Conservation (phyloP, 208 protist species). For the Acanthamoeba triangularis region DNA sequence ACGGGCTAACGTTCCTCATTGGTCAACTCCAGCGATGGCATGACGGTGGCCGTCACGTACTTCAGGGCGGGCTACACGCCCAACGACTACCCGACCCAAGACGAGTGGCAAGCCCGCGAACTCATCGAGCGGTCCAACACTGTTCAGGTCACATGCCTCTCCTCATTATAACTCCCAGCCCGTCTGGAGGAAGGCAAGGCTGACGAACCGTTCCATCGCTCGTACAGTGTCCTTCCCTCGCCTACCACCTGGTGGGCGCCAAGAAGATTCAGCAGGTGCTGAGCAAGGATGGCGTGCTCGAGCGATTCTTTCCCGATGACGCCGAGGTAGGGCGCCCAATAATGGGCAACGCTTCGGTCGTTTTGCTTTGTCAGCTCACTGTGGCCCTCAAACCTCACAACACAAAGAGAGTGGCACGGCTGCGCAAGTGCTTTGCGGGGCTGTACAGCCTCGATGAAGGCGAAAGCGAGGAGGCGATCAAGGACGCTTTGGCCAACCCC, state of each 20-base stretch:
- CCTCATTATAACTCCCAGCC: not conserved
- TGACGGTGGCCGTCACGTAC: constrained; percentile 94
- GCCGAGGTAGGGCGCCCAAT: constrained; percentile 60
- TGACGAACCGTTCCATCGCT: constrained; percentile 91
- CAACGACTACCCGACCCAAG: constrained; percentile 93
- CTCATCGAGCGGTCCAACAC: constrained; percentile 92
- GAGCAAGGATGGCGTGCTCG: constrained; percentile 86
- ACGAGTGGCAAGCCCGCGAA: constrained; percentile 92
- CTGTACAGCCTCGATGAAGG: constrained; percentile 94
- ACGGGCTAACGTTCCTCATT: no score
- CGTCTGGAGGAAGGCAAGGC: constrained; percentile 89
- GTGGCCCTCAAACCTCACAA: not conserved
- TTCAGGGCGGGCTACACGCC: constrained; percentile 96
- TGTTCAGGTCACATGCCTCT: not conserved
- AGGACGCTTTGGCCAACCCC: constrained; percentile 87
- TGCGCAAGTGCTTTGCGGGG: constrained; percentile 89
- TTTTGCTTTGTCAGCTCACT: not conserved
- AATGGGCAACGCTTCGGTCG: constrained; percentile 82
- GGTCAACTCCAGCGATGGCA: constrained; percentile 77
- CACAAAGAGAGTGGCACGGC: not conserved
- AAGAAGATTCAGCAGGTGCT: constrained; percentile 98
- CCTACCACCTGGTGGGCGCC: constrained; percentile 96
- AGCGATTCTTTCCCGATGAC: constrained; percentile 85
- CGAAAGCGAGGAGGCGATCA: constrained; percentile 89
- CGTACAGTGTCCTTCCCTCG: constrained; percentile 96